phyloP scores from a whole-genome alignment of 768 basidiomycete genomes.

The Boletus sp. region DNA sequence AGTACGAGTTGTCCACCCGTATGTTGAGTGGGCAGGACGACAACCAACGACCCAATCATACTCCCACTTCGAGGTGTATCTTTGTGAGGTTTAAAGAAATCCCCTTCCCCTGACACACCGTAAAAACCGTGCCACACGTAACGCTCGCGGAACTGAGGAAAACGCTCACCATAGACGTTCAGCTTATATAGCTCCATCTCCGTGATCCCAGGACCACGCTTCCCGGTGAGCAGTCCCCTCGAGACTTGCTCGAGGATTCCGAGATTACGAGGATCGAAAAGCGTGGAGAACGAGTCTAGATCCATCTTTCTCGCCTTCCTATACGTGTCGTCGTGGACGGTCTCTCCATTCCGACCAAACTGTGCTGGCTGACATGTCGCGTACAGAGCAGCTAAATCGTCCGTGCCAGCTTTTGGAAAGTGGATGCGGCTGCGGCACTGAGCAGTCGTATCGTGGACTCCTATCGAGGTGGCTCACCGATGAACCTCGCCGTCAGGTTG shows the following conservation, averaged over 20 bases:
- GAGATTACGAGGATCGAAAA: not conserved
- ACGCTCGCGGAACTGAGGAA: not conserved
- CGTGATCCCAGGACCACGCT: not conserved
- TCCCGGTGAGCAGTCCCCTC: not conserved
- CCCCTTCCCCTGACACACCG: not conserved
- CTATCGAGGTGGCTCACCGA: not conserved
- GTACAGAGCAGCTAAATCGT: not conserved
- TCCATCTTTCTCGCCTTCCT: slow-evolving; percentile 47
- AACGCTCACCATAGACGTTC: slow-evolving; percentile 41
- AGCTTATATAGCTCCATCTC: slow-evolving; percentile 41
- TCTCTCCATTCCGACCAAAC: not conserved
- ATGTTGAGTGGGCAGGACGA: slow-evolving; percentile 41
- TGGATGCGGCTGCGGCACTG: not conserved
- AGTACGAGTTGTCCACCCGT: slow-evolving; percentile 5
- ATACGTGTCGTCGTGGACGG: slow-evolving; percentile 9
- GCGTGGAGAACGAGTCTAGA: slow-evolving; percentile 27
- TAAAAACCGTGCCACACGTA: not conserved
- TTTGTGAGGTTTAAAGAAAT: slow-evolving; percentile 3
- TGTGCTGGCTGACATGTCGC: not conserved
- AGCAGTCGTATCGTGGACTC: not conserved
- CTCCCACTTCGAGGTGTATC: slow-evolving; percentile 36
- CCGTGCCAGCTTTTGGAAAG: not conserved
- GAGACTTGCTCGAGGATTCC: not conserved
- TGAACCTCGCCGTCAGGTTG: not conserved
- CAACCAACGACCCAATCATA: slow-evolving; percentile 52